A percentile compares a stretch with the other conserved stretches of the same genome.
Evolutionary conservation across 345 rosid species (phyloP).

Genomic region (Eucalyptus marginata): DNA sequence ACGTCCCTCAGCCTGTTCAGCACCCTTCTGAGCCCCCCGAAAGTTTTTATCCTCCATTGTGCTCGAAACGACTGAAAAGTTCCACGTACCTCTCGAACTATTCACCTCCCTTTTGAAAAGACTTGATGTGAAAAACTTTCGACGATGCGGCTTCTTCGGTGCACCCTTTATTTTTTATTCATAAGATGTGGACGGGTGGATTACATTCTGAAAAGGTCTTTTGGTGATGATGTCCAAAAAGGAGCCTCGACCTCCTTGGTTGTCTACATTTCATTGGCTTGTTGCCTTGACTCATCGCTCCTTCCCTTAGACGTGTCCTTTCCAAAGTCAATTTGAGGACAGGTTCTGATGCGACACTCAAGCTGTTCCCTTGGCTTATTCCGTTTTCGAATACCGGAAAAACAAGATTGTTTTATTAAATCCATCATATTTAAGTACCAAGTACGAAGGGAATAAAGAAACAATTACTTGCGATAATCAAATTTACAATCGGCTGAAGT

Average conservation of each 20-base stretch:
- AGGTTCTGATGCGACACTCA: not conserved
- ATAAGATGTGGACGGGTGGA: not conserved
- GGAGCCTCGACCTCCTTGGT: not conserved
- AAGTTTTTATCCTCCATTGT: not conserved
- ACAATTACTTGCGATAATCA: not conserved
- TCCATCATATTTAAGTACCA: not conserved
- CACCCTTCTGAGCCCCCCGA: not conserved
- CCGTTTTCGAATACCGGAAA: not conserved
- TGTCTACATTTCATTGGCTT: not conserved
- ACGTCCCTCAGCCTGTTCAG: not conserved
- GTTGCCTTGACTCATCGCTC: not conserved
- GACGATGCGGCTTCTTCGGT: not conserved
- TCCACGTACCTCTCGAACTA: not conserved
- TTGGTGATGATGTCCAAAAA: not conserved
- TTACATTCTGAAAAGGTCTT: not conserved
- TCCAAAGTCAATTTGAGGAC: not conserved
- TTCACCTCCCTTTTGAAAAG: not conserved
- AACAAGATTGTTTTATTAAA: not conserved
- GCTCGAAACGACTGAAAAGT: not conserved
- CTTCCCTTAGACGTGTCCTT: not conserved
- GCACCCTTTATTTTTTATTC: accelerated
- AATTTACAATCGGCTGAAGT: not conserved
- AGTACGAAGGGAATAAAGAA: not conserved
- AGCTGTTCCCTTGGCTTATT: not conserved
- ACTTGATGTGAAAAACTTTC: not conserved